Conservation (phyloP, 1,139 yeast species). For the Suzukiozyma palmioleophila region DNA sequence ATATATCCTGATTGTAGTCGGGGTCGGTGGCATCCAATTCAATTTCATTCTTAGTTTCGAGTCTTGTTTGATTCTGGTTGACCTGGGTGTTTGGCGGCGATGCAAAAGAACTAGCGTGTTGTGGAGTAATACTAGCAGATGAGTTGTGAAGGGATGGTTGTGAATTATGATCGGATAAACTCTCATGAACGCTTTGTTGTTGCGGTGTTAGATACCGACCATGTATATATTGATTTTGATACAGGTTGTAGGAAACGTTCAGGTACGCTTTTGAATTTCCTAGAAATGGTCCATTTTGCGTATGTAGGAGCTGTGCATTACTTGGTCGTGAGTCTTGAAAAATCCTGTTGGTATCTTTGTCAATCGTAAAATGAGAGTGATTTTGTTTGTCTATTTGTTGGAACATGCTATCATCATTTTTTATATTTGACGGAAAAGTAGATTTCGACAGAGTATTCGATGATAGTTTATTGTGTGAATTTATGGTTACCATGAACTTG, state of each 20-base stretch:
- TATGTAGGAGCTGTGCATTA: neutral
- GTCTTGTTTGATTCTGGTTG: neutral
- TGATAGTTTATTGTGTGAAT: neutral
- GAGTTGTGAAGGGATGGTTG: neutral
- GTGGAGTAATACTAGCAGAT: neutral
- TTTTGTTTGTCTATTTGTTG: neutral
- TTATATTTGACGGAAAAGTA: neutral
- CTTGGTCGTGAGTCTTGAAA: neutral
- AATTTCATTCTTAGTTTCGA: neutral
- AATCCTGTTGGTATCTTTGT: neutral
- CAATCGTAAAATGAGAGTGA: neutral
- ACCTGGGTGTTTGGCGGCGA: neutral
- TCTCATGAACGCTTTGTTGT: neutral
- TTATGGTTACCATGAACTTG: neutral
- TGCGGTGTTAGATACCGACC: neutral
- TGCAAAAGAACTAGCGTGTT: neutral
- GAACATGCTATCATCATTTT: neutral
- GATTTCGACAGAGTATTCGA: neutral
- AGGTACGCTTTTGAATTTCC: neutral
- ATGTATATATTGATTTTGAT: conserved; percentile 4
- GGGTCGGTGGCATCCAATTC: conserved; percentile 1
- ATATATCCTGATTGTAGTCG: conserved; percentile 8
- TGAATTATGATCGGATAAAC: neutral
- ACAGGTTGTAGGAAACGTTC: conserved; percentile 1
- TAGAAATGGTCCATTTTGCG: neutral